Evolutionary conservation across 2,329 filamentous ascomycete species (phyloP), one percentile per base, ranked within the genome.

Genomic region (Trichoderma sp.): DNA sequence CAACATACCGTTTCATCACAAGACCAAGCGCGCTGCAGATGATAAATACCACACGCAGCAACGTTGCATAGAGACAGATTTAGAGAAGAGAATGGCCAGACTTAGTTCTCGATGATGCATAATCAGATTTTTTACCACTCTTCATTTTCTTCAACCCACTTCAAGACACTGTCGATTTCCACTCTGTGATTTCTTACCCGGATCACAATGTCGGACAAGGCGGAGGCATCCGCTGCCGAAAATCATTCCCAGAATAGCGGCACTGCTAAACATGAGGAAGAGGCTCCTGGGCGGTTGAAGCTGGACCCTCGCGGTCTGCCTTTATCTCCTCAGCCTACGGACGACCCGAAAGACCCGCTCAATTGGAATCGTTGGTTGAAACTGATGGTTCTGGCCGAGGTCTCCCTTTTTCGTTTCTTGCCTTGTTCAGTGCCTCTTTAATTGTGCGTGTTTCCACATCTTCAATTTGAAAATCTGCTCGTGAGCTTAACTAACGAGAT

Each of bases 341-440:
- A 64, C 12, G 69, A 72, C 38, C 69, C 69, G 7, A 72, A 64
- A 50, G 69, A 72, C 21, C 69, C 69, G 59, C 69, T 72, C 69
- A 72, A 72, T 29, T 72, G 69, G 69, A 72, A 72, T 27, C 59
- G 69, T 59, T 72, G 69, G 69, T 35, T 72, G 38, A 72, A 72
- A n/a, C 69, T 72, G n/a, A 72, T 72, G 69, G 69, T 72, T 27
- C 59, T 72, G 8, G 24, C 27, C 11, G 69, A 72, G 59, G 69
- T 72, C 27, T 72, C 69, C 14, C 18, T 72, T 11, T 72, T n/a
- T 72, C 69, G 7, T 72, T 72, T 50, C 69, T 72, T 50, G 59
- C 69, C 27, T 64, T 72, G 16, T 60, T 72, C 38, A 72, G 69
- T 72, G 69, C 69, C 21, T 72, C 69, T n/a, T 35, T 72, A 31